A percentile compares a stretch with the other conserved stretches of the same genome.
These are phyloP conservation scores for Cladophialophora immunda DNA, from an alignment of 2,329 filamentous ascomycete genomes.

Conservation along the genomic window DNA sequence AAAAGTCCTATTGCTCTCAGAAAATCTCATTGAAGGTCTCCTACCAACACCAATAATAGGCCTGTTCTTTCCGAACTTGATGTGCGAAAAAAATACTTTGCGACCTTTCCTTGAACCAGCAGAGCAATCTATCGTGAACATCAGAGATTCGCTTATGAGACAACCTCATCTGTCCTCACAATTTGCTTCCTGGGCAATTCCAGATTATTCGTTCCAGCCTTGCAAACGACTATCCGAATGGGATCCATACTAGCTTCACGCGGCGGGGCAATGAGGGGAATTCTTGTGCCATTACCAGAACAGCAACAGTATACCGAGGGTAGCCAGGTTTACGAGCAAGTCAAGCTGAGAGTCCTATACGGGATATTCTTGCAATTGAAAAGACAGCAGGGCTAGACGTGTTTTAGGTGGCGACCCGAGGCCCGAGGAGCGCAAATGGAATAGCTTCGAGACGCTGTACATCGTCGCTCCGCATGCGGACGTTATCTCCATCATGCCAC, in stretches of 20 bases:
- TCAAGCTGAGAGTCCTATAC: background rate
- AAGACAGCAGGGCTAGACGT: background rate
- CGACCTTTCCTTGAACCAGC: too few relatives aligned
- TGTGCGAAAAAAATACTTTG: background rate
- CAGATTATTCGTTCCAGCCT: too few relatives aligned
- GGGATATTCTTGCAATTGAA: background rate
- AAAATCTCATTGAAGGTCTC: background rate
- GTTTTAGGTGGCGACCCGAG: background rate
- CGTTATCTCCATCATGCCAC: background rate
- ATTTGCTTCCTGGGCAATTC: too few relatives aligned
- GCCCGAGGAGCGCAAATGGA: conserved; percentile 3
- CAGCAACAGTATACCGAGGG: background rate
- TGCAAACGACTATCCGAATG: too few relatives aligned
- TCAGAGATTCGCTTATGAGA: too few relatives aligned
- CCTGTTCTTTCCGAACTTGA: background rate
- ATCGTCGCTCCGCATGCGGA: background rate
- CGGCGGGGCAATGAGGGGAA: background rate
- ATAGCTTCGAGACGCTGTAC: background rate
- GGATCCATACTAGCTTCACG: too few relatives aligned
- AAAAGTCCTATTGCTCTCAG: background rate
- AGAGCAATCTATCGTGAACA: too few relatives aligned
- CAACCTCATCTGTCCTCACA: too few relatives aligned
- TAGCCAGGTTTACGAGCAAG: background rate
- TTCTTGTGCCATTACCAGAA: background rate
- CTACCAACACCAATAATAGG: background rate